Conservation (phyloP, 2,329 filamentous ascomycete genomes). For the Didymella keratinophila region DNA sequence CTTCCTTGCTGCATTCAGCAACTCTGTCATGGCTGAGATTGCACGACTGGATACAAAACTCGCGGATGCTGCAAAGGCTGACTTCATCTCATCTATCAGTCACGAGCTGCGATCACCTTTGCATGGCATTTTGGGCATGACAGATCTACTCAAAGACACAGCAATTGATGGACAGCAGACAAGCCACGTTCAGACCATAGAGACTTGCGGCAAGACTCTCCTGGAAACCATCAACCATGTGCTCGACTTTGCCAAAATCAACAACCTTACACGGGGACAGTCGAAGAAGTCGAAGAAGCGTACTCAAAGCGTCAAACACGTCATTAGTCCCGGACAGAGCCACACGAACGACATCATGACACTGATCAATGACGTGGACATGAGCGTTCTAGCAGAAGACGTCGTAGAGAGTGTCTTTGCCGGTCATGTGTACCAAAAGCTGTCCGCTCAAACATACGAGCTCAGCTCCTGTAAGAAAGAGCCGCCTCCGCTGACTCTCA, state of each 20-base stretch:
- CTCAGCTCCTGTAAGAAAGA: conserved; percentile 27
- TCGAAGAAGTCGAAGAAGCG: conserved; percentile 44
- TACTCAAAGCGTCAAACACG: conserved; percentile 39
- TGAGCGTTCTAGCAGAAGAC: conserved; percentile 48
- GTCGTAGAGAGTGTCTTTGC: conserved; percentile 50
- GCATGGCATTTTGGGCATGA: conserved; percentile 64
- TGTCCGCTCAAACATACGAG: conserved; percentile 38
- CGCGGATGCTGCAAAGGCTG: conserved; percentile 60
- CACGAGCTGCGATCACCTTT: conserved; percentile 69
- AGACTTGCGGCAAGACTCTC: conserved; percentile 51
- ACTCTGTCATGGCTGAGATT: conserved; percentile 51
- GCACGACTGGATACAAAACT: conserved; percentile 49
- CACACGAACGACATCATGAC: conserved; percentile 48
- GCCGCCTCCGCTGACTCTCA: conserved; percentile 38
- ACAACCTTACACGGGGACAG: conserved; percentile 43
- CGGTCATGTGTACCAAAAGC: conserved; percentile 46
- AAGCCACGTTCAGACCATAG: conserved; percentile 47
- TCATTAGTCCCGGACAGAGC: conserved; percentile 40
- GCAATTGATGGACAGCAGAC: conserved; percentile 53
- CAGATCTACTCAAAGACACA: conserved; percentile 46
- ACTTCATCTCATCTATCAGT: conserved; percentile 67
- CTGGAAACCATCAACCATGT: conserved; percentile 55
- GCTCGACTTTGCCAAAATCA: conserved; percentile 53
- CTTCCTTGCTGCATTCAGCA: conserved; percentile 50
- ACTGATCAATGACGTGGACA: conserved; percentile 46